These are phyloP conservation scores for Vanderwaltozyma yarrowii DNA, from an alignment of 805 yeast genomes.

Conservation along the genomic window DNA sequence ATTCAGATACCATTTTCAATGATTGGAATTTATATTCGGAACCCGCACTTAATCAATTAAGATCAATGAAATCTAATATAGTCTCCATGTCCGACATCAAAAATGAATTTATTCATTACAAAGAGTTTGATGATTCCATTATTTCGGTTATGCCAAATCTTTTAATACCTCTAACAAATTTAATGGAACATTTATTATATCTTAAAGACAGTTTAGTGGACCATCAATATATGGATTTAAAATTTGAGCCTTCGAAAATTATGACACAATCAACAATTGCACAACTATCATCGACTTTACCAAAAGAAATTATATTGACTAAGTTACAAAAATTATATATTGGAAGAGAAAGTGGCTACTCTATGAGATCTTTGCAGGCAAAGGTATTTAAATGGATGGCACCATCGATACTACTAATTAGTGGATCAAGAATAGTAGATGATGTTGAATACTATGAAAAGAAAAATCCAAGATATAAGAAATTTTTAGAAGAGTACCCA, in stretches of 20 bases:
- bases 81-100: too few species aligned
- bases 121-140: slow-evolving; percentile 29
- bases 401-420: slow-evolving; percentile 61
- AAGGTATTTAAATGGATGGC: slow-evolving; percentile 86
- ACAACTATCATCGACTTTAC: slow-evolving; percentile 34
- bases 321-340: slow-evolving; percentile 44
- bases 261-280: slow-evolving; percentile 29
- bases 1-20: slow-evolving; percentile 15
- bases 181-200: slow-evolving; percentile 37
- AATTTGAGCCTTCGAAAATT: slow-evolving; percentile 8
- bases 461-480: slow-evolving; percentile 35
- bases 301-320: slow-evolving; percentile 19
- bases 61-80: slow-evolving; percentile 39
- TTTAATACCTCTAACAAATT: slow-evolving; percentile 34
- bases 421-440: slow-evolving; percentile 44
- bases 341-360: slow-evolving; percentile 68
- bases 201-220: slow-evolving; percentile 17
- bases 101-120: too few species aligned
- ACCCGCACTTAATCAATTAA: slow-evolving; percentile 36
- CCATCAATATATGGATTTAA: not conserved
- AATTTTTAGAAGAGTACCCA: slow-evolving; percentile 43
- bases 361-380: slow-evolving; percentile 77
- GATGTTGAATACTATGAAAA: slow-evolving; percentile 15
- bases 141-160: slow-evolving; percentile 33
- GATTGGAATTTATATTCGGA: slow-evolving; percentile 36